Evolutionary conservation across 306 rosid genomes (phyloP).

Genomic region (Quercus bicolor): DNA sequence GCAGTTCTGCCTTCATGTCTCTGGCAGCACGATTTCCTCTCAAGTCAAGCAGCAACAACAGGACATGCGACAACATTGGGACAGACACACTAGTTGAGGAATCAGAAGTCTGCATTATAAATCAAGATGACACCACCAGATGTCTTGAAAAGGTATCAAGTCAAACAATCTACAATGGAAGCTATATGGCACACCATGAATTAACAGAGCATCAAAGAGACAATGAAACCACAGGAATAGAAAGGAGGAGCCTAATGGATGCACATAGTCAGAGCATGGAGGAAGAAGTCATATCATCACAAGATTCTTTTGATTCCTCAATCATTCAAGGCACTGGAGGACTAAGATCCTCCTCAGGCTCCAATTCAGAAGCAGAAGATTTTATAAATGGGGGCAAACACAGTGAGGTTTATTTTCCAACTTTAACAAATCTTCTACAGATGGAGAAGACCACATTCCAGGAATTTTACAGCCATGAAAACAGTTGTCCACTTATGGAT

Average conservation of each 20-base stretch:
- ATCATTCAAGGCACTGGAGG: slow-evolving; percentile 53
- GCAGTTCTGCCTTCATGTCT: slow-evolving; percentile 98
- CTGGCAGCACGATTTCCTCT: slow-evolving; percentile 79
- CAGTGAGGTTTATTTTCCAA: slow-evolving; percentile 26
- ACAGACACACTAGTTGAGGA: slow-evolving; percentile 32
- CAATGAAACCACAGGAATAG: slow-evolving; percentile 28
- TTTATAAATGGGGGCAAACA: slow-evolving; percentile 33
- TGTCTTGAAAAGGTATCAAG: slow-evolving; percentile 31
- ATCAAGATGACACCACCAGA: slow-evolving; percentile 39
- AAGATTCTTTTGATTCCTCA: slow-evolving; percentile 75
- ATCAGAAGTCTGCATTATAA: slow-evolving; percentile 42
- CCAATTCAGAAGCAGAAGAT: slow-evolving; percentile 70
- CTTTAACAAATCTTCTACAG: slow-evolving; percentile 31
- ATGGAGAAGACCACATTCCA: slow-evolving; percentile 42
- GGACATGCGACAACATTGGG: slow-evolving; percentile 32
- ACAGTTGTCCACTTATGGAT: slow-evolving; percentile 35
- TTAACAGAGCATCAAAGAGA: slow-evolving; percentile 37
- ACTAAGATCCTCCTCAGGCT: slow-evolving; percentile 44
- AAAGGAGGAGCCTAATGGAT: slow-evolving; percentile 21
- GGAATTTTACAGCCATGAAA: slow-evolving; percentile 51
- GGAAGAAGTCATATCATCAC: slow-evolving; percentile 71
- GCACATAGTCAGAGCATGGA: slow-evolving; percentile 42
- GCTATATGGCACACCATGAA: slow-evolving; percentile 28
- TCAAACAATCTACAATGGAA: slow-evolving; percentile 38
- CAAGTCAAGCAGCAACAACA: slow-evolving; percentile 30